Evolutionary conservation across 2,329 filamentous ascomycete species (phyloP), one percentile per base, ranked within the genome.

Genomic region (Alternaria longipes): DNA sequence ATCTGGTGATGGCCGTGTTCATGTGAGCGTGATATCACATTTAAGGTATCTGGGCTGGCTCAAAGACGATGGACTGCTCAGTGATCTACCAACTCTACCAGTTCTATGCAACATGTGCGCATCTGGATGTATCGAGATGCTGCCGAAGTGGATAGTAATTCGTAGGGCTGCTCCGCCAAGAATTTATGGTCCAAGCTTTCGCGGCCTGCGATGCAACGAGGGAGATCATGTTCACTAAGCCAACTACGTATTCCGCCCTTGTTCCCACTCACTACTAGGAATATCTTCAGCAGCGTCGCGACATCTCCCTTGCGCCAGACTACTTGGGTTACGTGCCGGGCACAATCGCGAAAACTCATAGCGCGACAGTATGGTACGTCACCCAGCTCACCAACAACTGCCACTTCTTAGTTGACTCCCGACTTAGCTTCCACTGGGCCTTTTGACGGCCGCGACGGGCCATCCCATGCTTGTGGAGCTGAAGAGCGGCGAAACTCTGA

Each of bases 381-480:
- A 62, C 56, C 36, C 41, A 14, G 22, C 9, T 32, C 42, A 40
- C 24, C 64, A 59, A 42, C 20, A 22, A 20, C 20, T 46, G 30
- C 45, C 4, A 24, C 22, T 30, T 20, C 49, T 53, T n/a, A 12
- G 47, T 62, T 73, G 53, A 74, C 61, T 20, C 16, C 5, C 18
- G 12, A 16, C 20, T 40, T 62, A 89, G 88, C 83, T 90, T 54
- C 88, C 88, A 53, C 79, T 90, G 59, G 93, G 94, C 76, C 90
- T 99, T 52, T 87, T 99, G 65, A 98, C 92, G 74, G 94, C 94
- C 73, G 94, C 95, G 68, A 94, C 97, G 84, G 95, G 95, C 86
- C 93, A 97, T 79, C 94, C 95, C 4, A 98, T 97, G 91, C 90
- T 97, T 59, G 94, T 97, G 68, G 94, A 97, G 84, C 90, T 97